A percentile compares a stretch with the other conserved stretches of the same genome.
phyloP scores from a whole-genome alignment of 106 monocot species.

The Gastrodia elata region DNA sequence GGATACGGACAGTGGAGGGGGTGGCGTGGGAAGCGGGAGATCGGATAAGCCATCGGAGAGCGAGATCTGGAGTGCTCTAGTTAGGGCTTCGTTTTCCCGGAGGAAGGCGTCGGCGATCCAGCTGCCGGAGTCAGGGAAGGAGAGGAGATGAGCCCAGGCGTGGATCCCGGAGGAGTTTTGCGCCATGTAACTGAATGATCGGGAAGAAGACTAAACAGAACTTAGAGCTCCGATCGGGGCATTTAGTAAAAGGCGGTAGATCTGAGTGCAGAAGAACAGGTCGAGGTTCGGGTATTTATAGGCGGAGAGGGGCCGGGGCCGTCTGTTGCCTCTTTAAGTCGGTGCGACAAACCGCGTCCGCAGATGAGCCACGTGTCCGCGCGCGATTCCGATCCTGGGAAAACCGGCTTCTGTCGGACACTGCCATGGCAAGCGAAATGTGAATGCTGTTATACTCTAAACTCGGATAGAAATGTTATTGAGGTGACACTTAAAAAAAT shows the following conservation, averaged over 20 bases:
- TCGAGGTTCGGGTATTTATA: not conserved
- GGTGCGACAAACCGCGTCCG: conserved; percentile 24
- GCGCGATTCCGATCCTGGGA: not conserved
- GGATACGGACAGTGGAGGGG: not conserved
- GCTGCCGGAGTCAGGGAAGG: conserved; percentile 4
- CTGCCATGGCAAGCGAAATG: not conserved
- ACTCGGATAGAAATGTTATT: too few relatives aligned
- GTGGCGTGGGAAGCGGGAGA: conserved; percentile 3
- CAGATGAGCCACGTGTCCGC: conserved; percentile 14
- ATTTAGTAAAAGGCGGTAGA: not conserved
- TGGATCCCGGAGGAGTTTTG: conserved; percentile 19
- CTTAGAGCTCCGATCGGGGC: conserved; percentile 1
- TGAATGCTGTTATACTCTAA: too few relatives aligned
- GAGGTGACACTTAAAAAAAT: too few relatives aligned
- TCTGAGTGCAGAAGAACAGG: not conserved
- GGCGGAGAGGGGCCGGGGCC: not conserved
- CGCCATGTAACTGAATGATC: conserved; percentile 1
- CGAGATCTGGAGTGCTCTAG: conserved; percentile 52
- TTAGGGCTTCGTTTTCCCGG: conserved; percentile 41
- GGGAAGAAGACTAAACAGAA: not conserved
- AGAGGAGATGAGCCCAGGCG: conserved; percentile 15
- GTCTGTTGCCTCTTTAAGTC: not conserved
- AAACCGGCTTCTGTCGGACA: conserved; percentile 3
- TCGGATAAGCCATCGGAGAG: conserved; percentile 34
- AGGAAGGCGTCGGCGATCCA: conserved; percentile 21